Conservation (phyloP, 2,329 filamentous ascomycete genomes). For the Aspergillus sp. region DNA sequence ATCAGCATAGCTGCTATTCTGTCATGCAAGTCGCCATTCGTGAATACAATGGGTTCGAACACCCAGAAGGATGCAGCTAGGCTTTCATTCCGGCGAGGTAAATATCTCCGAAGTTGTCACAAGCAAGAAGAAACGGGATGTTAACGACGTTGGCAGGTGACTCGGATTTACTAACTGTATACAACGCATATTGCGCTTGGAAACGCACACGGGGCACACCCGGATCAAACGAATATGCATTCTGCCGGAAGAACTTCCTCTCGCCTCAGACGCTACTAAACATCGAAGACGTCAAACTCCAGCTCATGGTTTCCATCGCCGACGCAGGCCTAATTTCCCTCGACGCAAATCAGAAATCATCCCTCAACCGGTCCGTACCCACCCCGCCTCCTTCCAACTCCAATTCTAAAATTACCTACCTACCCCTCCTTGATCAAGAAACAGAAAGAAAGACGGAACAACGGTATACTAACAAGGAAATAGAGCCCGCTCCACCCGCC, state of each 20-base stretch:
- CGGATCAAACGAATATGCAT: slow-evolving; percentile 75
- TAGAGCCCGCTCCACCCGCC: slow-evolving; percentile 62
- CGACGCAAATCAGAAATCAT: slow-evolving; percentile 68
- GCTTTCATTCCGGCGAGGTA: slow-evolving; percentile 71
- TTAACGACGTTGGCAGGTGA: slow-evolving; percentile 54
- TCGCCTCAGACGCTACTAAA: slow-evolving; percentile 84
- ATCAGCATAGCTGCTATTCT: slow-evolving; percentile 90
- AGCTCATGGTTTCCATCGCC: slow-evolving; percentile 78
- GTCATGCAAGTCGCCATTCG: slow-evolving; percentile 91
- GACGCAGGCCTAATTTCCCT: slow-evolving; percentile 82
- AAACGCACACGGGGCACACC: slow-evolving; percentile 74
- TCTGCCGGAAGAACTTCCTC: slow-evolving; percentile 93
- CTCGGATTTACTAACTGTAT: slow-evolving; percentile 88
- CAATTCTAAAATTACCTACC: not conserved
- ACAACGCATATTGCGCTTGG: slow-evolving; percentile 92
- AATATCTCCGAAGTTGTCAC: not conserved
- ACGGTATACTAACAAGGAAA: slow-evolving; percentile 9
- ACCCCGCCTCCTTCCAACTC: not conserved
- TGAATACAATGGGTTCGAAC: slow-evolving; percentile 79
- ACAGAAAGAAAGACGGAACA: not conserved
- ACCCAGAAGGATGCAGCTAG: slow-evolving; percentile 79
- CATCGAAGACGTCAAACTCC: slow-evolving; percentile 93
- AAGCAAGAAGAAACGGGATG: not conserved
- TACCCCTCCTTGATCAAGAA: not conserved
- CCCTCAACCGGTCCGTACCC: slow-evolving; percentile 59